These are phyloP conservation scores for Stagonosporopsis cucurbitacearum DNA, from an alignment of 2,329 filamentous ascomycete species.

Conservation along the genomic window DNA sequence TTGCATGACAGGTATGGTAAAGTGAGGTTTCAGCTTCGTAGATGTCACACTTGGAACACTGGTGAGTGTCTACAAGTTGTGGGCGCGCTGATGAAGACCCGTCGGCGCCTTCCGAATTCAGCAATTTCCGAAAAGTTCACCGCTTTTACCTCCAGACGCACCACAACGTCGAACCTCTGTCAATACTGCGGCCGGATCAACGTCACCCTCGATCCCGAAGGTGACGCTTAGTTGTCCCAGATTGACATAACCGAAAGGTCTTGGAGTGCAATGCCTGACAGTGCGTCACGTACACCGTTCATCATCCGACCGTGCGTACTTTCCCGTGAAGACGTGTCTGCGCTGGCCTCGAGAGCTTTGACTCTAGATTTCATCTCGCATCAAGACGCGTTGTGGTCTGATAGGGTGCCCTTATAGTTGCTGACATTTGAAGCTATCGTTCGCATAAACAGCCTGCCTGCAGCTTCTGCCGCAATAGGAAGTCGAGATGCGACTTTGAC, in stretches of 20 bases:
- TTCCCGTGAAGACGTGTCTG: neutral
- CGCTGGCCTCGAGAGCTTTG: neutral
- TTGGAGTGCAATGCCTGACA: constrained; percentile 1
- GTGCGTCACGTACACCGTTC: neutral
- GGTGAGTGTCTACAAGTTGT: too few species aligned
- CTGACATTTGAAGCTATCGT: constrained; percentile 7
- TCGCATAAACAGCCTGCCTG: constrained; percentile 24
- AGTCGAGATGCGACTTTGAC: constrained; percentile 26
- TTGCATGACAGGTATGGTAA: too few species aligned
- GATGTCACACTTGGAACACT: too few species aligned
- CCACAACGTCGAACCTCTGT: too few species aligned
- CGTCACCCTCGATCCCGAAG: neutral
- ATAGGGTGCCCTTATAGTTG: neutral
- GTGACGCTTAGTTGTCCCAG: neutral
- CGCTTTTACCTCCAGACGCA: neutral
- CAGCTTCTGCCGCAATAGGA: constrained; percentile 22
- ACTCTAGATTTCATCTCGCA: too few species aligned
- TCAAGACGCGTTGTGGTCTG: neutral
- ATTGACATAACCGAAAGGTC: neutral
- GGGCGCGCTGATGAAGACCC: too few species aligned
- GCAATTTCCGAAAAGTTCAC: constrained; percentile 4
- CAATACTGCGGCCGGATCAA: neutral
- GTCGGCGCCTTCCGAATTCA: neutral
- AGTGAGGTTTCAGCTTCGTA: too few species aligned
- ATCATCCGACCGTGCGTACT: constrained; percentile 15